Conservation (phyloP, 306 rosid genomes). For the Trifolium subterraneum region DNA sequence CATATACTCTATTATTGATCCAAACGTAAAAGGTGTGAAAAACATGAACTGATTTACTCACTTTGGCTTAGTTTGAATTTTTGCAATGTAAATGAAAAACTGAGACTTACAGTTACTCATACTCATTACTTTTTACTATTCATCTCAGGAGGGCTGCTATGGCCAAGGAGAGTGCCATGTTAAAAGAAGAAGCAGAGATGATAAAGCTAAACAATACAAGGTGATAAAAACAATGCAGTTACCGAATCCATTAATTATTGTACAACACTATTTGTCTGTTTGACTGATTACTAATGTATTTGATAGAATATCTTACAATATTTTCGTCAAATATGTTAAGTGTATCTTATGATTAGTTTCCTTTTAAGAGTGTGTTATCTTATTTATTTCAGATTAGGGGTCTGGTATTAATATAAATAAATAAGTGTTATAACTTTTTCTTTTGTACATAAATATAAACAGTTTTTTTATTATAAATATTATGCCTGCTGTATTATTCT, state of each 20-base stretch:
- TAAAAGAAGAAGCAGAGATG: conserved; percentile 52
- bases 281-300: conserved; percentile 30
- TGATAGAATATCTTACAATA: not conserved
- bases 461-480: conserved; percentile 3
- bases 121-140: conserved; percentile 12
- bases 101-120: not conserved
- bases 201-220: conserved; percentile 44
- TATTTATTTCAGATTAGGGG: not conserved
- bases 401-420: not conserved
- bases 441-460: not conserved
- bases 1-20: not conserved
- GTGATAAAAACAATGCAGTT: conserved; percentile 33
- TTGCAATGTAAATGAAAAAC: not conserved
- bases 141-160: conserved; percentile 56
- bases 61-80: conserved; percentile 14
- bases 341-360: not conserved
- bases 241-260: conserved; percentile 9
- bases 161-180: conserved; percentile 53
- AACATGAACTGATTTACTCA: not conserved
- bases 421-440: not conserved
- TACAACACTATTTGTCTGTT: not conserved
- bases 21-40: conserved; percentile 9
- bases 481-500: not conserved
- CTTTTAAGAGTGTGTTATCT: not conserved
- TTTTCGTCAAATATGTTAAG: not conserved